A percentile compares a stretch with the other conserved stretches of the same genome.
These are phyloP conservation scores for Chytriomyces sp. DNA, from an alignment of 192 early-diverging fungal genomes.

Conservation along the genomic window DNA sequence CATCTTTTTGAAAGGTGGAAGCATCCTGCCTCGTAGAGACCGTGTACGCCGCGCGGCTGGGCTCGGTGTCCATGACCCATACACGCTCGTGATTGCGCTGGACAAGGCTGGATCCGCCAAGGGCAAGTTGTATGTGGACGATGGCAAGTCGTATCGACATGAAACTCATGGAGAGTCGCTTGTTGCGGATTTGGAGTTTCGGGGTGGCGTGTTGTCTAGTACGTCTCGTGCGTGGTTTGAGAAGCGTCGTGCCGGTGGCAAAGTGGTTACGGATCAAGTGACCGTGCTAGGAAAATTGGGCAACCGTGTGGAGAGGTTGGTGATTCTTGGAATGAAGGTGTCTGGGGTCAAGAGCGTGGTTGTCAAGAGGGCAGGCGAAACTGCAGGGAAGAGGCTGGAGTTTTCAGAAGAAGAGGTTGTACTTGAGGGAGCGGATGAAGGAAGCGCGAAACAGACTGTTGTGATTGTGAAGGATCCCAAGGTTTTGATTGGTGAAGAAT, in stretches of 20 bases:
- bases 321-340: slow-evolving; percentile 57
- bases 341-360: slow-evolving; percentile 26
- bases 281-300: slow-evolving; percentile 27
- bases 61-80: slow-evolving; percentile 85
- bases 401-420: slow-evolving; percentile 23
- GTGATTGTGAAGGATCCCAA: slow-evolving; percentile 49
- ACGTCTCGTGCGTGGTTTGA: too few species aligned
- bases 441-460: slow-evolving; percentile 8
- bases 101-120: slow-evolving; percentile 68
- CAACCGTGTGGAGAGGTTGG: slow-evolving; percentile 56
- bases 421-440: not conserved
- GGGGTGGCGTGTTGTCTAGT: slow-evolving; percentile 36
- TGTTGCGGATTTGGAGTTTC: slow-evolving; percentile 57
- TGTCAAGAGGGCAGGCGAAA: not conserved
- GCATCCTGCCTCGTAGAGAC: slow-evolving; percentile 85
- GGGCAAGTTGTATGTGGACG: slow-evolving; percentile 89
- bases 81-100: slow-evolving; percentile 85
- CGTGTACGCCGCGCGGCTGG: slow-evolving; percentile 80
- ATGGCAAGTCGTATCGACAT: slow-evolving; percentile 81
- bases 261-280: not conserved
- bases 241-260: not conserved
- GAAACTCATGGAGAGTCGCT: slow-evolving; percentile 71
- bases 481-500: slow-evolving; percentile 44
- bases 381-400: slow-evolving; percentile 32
- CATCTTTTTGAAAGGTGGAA: slow-evolving; percentile 86